These are phyloP conservation scores for Coemansia sp. DNA, from an alignment of 192 early-diverging fungal species.

Conservation along the genomic window DNA sequence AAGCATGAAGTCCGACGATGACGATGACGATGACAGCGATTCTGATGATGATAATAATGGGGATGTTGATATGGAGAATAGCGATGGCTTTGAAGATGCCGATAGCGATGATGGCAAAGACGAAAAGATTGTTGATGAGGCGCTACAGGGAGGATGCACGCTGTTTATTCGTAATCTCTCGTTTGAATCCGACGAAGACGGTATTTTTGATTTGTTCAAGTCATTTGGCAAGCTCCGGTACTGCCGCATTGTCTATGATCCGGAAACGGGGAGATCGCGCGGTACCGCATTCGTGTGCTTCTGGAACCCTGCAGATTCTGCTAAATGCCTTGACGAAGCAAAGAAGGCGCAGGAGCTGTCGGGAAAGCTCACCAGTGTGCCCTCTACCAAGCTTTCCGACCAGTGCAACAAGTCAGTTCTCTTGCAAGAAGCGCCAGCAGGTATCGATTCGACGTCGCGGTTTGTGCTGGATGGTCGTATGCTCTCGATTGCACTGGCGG, in stretches of 20 bases:
- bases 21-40: conserved; percentile 48
- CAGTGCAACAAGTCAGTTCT: conserved; percentile 56
- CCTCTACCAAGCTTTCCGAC: conserved; percentile 31
- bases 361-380: conserved; percentile 46
- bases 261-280: conserved; percentile 77
- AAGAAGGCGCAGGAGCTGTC: conserved; percentile 62
- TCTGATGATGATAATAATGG: conserved; percentile 22
- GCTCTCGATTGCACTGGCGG: conserved; percentile 77
- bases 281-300: conserved; percentile 97
- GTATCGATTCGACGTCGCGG: conserved; percentile 38
- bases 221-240: conserved; percentile 67
- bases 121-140: conserved; percentile 57
- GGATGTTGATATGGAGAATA: conserved; percentile 43
- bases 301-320: conserved; percentile 68
- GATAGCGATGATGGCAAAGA: conserved; percentile 33
- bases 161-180: conserved; percentile 92
- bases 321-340: conserved; percentile 74
- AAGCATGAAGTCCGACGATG: conserved; percentile 41
- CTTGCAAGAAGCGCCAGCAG: conserved; percentile 47
- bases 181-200: conserved; percentile 88
- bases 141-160: conserved; percentile 66
- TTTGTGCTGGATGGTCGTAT: conserved; percentile 83
- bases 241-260: conserved; percentile 82
- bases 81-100: conserved; percentile 33
- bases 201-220: conserved; percentile 64